Conservation (phyloP, 129 eudicot genomes). For the Smallanthus sonchifolius region DNA sequence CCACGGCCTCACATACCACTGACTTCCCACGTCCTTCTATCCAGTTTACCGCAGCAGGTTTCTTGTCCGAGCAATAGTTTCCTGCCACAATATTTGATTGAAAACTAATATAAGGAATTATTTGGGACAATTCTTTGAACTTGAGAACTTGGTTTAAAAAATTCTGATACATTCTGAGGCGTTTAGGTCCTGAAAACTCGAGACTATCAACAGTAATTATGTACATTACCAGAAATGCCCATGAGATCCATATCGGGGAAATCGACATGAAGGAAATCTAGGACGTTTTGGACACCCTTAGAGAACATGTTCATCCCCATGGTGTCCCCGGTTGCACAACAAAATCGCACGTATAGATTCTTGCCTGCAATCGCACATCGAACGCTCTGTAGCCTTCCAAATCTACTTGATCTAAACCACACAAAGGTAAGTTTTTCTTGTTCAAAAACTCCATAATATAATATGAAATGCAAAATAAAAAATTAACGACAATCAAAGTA, state of each 20-base stretch:
- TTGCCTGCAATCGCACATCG: conserved; percentile 55
- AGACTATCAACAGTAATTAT: not conserved
- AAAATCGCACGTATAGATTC: conserved; percentile 53
- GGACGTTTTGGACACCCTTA: conserved; percentile 50
- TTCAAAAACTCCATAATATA: not conserved
- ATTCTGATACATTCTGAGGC: too few species aligned
- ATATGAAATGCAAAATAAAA: not conserved
- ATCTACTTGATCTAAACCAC: conserved; percentile 49
- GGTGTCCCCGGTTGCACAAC: conserved; percentile 68
- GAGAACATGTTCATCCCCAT: conserved; percentile 72
- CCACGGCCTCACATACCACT: conserved; percentile 52
- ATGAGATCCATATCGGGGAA: conserved; percentile 59
- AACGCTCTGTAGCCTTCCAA: conserved; percentile 48
- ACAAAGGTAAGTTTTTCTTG: not conserved
- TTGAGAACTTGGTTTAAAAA: too few species aligned
- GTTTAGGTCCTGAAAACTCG: too few species aligned
- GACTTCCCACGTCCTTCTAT: conserved; percentile 56
- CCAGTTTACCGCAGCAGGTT: conserved; percentile 55
- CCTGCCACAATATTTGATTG: conserved; percentile 25
- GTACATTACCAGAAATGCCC: conserved; percentile 52
- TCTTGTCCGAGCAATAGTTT: conserved; percentile 57
- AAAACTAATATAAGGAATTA: not conserved
- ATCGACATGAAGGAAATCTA: conserved; percentile 39
- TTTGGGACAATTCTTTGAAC: not conserved
- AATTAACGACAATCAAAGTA: not conserved